Evolutionary conservation across 1,139 yeast species (phyloP).

Genomic region (Pichia sp.): DNA sequence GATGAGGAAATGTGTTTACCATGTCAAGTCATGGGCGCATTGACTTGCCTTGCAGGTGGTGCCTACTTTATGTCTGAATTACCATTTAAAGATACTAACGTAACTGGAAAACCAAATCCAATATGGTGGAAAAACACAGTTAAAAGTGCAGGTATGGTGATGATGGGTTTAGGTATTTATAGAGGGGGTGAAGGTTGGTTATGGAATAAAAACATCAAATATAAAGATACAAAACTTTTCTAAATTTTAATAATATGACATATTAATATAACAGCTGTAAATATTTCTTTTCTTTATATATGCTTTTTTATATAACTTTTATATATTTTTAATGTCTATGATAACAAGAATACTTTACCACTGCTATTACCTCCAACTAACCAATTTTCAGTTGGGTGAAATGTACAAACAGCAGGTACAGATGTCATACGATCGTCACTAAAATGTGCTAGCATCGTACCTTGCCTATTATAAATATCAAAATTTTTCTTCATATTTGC

Average conservation of each 20-base stretch:
- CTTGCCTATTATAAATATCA: slow-evolving; percentile 73
- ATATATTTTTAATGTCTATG: too few relatives aligned
- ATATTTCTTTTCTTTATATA: too few relatives aligned
- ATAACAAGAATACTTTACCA: slow-evolving; percentile 76
- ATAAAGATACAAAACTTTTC: slow-evolving; percentile 14
- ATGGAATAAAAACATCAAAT: slow-evolving; percentile 35
- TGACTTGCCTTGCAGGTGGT: slow-evolving; percentile 54
- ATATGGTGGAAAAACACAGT: slow-evolving; percentile 53
- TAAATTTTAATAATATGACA: too few relatives aligned
- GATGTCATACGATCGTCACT: slow-evolving; percentile 56
- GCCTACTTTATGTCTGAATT: slow-evolving; percentile 43
- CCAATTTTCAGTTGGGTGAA: slow-evolving; percentile 89
- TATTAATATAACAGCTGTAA: too few relatives aligned
- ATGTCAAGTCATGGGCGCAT: slow-evolving; percentile 59
- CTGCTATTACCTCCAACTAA: slow-evolving; percentile 90
- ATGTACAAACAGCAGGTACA: slow-evolving; percentile 80
- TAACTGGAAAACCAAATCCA: slow-evolving; percentile 48
- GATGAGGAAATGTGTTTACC: slow-evolving; percentile 50
- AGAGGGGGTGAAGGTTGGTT: slow-evolving; percentile 53
- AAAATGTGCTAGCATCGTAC: slow-evolving; percentile 71
- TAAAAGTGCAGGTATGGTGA: slow-evolving; percentile 43
- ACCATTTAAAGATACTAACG: slow-evolving; percentile 18
- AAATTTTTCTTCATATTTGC: slow-evolving; percentile 88
- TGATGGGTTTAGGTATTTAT: slow-evolving; percentile 49
- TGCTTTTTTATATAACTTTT: too few relatives aligned